A percentile compares a stretch with the other conserved stretches of the same genome.
phyloP scores from a whole-genome alignment of 2,329 filamentous ascomycete genomes.

The Penicillium sp. region DNA sequence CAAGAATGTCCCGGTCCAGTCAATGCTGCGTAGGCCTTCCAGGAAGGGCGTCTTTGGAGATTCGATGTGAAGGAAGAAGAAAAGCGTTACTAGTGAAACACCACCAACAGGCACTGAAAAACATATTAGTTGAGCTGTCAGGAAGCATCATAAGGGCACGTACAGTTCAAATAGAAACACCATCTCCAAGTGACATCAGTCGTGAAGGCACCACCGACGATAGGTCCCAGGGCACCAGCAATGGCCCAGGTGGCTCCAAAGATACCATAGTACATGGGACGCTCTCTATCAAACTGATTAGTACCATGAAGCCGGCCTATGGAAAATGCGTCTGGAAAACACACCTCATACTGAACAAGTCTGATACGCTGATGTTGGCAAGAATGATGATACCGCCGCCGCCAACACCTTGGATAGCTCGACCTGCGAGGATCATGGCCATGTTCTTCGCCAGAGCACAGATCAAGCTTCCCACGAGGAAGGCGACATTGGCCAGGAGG shows the following conservation, averaged over 20 bases:
- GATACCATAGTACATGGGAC: conserved; percentile 61
- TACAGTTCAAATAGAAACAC: conserved; percentile 60
- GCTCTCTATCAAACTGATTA: conserved; percentile 38
- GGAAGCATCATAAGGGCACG: conserved; percentile 10
- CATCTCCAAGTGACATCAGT: conserved; percentile 59
- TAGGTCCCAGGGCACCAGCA: conserved; percentile 58
- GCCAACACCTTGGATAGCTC: conserved; percentile 62
- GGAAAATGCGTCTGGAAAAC: conserved; percentile 7
- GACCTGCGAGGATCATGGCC: conserved; percentile 60
- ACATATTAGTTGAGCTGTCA: conserved; percentile 8
- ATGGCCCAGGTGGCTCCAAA: conserved; percentile 63
- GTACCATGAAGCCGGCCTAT: background rate
- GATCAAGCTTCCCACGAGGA: conserved; percentile 62
- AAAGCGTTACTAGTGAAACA: conserved; percentile 55
- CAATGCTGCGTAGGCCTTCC: conserved; percentile 59
- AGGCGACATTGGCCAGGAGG: conserved; percentile 58
- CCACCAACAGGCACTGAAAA: conserved; percentile 57
- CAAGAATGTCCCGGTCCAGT: conserved; percentile 61
- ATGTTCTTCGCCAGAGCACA: conserved; percentile 58
- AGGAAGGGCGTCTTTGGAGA: conserved; percentile 59
- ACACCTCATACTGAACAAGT: conserved; percentile 60
- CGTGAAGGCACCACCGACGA: conserved; percentile 61
- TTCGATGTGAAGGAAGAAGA: conserved; percentile 61
- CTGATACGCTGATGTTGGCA: conserved; percentile 62
- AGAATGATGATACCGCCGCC: conserved; percentile 63